phyloP scores from a whole-genome alignment of 495 filamentous ascomycete genomes.

The Halenospora varia region DNA sequence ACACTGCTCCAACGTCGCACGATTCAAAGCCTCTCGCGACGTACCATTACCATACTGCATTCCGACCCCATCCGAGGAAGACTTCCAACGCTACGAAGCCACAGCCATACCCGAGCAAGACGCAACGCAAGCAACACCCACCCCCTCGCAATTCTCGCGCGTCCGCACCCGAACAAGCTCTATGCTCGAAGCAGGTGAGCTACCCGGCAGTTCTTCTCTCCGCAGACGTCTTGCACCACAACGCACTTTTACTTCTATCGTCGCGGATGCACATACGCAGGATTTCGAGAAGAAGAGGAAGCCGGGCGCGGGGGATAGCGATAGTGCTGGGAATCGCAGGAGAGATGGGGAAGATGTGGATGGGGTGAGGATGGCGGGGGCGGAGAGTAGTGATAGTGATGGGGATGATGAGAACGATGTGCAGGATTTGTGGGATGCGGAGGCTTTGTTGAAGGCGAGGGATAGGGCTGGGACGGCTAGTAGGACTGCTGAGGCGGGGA shows the following conservation, averaged over 20 bases:
- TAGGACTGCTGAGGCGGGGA: too few relatives aligned
- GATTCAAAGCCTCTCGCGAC: conserved; percentile 79
- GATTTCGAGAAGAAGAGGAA: conserved; percentile 77
- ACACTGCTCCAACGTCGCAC: conserved; percentile 81
- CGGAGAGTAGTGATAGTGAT: conserved; percentile 17
- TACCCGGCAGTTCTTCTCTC: not conserved
- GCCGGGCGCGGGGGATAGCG: conserved; percentile 28
- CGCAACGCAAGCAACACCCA: not conserved
- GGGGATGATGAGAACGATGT: conserved; percentile 20
- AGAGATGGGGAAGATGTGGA: conserved; percentile 8
- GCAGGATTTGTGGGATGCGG: conserved; percentile 19
- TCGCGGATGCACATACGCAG: conserved; percentile 75
- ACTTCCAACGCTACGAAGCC: conserved; percentile 4
- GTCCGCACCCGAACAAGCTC: conserved; percentile 4
- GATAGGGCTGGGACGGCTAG: too few relatives aligned
- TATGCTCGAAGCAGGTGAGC: conserved; percentile 6
- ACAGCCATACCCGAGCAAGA: conserved; percentile 5
- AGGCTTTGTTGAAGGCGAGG: conserved; percentile 21
- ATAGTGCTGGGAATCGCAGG: conserved; percentile 1
- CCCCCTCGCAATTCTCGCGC: conserved; percentile 7
- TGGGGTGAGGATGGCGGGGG: conserved; percentile 16
- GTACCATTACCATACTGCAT: conserved; percentile 75
- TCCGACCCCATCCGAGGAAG: conserved; percentile 17
- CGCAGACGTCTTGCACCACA: conserved; percentile 19
- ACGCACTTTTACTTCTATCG: conserved; percentile 46